These are phyloP conservation scores for Rhodotorula graminis DNA, from an alignment of 768 basidiomycete genomes.

Conservation along the genomic window DNA sequence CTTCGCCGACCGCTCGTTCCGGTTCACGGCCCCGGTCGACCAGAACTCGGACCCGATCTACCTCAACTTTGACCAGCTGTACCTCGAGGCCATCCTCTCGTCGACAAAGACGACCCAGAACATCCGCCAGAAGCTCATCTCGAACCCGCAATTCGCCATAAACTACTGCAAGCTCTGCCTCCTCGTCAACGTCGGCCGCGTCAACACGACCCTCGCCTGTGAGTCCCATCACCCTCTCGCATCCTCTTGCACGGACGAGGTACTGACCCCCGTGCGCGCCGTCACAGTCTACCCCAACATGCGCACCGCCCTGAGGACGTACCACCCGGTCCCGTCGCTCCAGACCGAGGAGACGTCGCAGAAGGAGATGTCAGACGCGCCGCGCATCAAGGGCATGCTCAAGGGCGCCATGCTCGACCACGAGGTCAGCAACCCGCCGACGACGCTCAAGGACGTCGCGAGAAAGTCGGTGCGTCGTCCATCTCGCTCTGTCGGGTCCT, in stretches of 20 bases:
- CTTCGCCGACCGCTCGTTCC: conserved; percentile 64
- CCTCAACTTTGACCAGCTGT: conserved; percentile 75
- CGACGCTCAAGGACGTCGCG: conserved; percentile 59
- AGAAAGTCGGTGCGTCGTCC: conserved; percentile 51
- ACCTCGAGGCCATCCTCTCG: conserved; percentile 71
- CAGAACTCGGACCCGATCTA: conserved; percentile 47
- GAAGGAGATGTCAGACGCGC: conserved; percentile 70
- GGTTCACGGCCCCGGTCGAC: conserved; percentile 57
- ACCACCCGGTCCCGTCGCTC: conserved; percentile 69
- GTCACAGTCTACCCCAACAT: conserved; percentile 68
- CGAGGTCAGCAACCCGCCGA: conserved; percentile 55
- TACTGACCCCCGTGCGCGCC: conserved; percentile 4
- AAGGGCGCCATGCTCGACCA: conserved; percentile 59
- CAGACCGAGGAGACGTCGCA: conserved; percentile 55
- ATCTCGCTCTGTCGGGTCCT: background rate
- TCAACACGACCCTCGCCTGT: conserved; percentile 82
- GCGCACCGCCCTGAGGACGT: conserved; percentile 69
- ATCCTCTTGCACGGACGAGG: background rate
- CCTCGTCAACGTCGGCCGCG: conserved; percentile 70
- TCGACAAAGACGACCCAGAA: conserved; percentile 66
- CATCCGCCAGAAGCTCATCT: conserved; percentile 66
- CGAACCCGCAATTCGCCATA: conserved; percentile 58
- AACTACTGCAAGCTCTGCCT: conserved; percentile 72
- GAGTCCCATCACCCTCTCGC: conserved; percentile 44
- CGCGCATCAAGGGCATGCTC: conserved; percentile 69